Evolutionary conservation across 805 yeast species (phyloP).

Genomic region (Candida coleopterorum): DNA sequence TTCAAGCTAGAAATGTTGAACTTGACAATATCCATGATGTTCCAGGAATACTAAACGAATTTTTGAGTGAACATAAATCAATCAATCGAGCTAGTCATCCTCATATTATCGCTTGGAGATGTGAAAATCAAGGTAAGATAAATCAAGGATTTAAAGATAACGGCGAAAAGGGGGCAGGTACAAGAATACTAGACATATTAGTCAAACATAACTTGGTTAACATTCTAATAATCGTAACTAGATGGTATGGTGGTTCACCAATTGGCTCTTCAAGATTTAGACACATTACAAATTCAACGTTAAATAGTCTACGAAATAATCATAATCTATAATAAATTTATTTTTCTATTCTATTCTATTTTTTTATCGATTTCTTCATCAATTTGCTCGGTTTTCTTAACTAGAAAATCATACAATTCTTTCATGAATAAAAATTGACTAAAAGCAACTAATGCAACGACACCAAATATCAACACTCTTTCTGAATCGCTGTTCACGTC

Average conservation of each 20-base stretch:
- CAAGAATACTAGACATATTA: conserved; percentile 46
- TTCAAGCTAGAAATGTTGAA: conserved; percentile 56
- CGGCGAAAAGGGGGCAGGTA: conserved; percentile 76
- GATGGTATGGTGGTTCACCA: conserved; percentile 83
- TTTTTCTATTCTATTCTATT: neutral
- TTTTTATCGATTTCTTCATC: conserved; percentile 10
- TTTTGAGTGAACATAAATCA: conserved; percentile 43
- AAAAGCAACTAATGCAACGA: conserved; percentile 35
- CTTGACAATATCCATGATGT: conserved; percentile 40
- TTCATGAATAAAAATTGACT: conserved; percentile 26
- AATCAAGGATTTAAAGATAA: conserved; percentile 63
- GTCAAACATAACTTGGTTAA: conserved; percentile 47
- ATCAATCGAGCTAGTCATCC: conserved; percentile 64
- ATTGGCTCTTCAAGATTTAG: conserved; percentile 70
- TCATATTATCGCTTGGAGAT: conserved; percentile 69
- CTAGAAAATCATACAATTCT: conserved; percentile 18
- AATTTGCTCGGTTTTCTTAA: conserved; percentile 9
- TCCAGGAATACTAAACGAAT: conserved; percentile 32
- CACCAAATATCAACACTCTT: conserved; percentile 45
- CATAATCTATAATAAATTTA: conserved; percentile 4
- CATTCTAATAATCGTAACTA: conserved; percentile 60
- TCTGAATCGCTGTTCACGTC: conserved; percentile 43
- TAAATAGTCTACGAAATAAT: conserved; percentile 7
- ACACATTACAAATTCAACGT: conserved; percentile 36
- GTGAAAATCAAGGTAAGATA: conserved; percentile 14